These are phyloP conservation scores for Circinella minor DNA, from an alignment of 371 early-diverging fungal genomes.

Conservation along the genomic window DNA sequence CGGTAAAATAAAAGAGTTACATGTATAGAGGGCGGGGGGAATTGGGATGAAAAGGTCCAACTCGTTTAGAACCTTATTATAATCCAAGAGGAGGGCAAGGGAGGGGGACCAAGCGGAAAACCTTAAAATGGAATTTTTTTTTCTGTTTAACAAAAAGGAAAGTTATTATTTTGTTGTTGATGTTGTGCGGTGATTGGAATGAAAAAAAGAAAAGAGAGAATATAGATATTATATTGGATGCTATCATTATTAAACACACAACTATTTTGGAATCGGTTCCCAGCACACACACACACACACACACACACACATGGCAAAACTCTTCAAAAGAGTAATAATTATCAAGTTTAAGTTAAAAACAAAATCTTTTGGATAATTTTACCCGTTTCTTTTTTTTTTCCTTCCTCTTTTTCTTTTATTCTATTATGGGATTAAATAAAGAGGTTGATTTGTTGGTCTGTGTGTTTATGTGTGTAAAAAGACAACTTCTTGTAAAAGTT, in stretches of 20 bases:
- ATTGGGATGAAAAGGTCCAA: neutral
- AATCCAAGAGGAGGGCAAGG: too few relatives aligned
- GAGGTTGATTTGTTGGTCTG: neutral
- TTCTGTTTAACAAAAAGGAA: neutral
- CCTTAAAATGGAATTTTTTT: neutral
- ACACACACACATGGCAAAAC: too few relatives aligned
- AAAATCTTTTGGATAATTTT: neutral
- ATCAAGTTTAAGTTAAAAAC: neutral
- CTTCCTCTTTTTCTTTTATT: neutral
- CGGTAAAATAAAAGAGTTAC: too few relatives aligned
- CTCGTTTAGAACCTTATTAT: too few relatives aligned
- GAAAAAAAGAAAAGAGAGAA: neutral
- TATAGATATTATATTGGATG: too few relatives aligned
- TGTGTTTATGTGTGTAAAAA: too few relatives aligned
- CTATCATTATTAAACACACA: neutral
- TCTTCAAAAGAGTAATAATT: neutral
- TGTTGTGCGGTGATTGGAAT: constrained; percentile 6
- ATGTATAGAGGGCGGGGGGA: neutral
- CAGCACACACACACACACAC: neutral
- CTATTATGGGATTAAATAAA: neutral
- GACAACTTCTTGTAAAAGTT: too few relatives aligned
- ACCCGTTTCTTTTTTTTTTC: neutral
- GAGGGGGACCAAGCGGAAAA: neutral
- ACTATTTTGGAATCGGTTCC: constrained; percentile 9
- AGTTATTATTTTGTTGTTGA: too few relatives aligned